phyloP scores from a whole-genome alignment of 257 asterid genomes.

The Solanum ossicruentum region DNA sequence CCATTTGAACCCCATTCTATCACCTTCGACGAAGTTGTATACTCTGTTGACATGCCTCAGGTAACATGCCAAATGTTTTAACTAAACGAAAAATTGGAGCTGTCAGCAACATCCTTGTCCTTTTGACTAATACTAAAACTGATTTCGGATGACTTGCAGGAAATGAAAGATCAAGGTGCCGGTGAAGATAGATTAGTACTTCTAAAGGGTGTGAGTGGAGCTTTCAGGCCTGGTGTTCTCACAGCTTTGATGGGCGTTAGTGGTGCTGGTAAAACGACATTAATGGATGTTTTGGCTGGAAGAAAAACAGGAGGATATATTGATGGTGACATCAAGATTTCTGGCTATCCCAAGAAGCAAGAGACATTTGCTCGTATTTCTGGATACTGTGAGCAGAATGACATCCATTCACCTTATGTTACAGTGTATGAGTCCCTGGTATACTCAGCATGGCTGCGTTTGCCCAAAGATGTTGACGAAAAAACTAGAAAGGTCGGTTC shows the following conservation, averaged over 20 bases:
- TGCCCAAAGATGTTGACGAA: conserved; percentile 28
- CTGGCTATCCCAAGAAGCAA: conserved; percentile 57
- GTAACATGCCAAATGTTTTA: conserved; percentile 16
- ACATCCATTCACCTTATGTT: conserved; percentile 58
- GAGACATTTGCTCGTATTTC: conserved; percentile 61
- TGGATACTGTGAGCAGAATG: conserved; percentile 66
- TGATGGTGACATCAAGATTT: conserved; percentile 40
- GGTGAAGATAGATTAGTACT: conserved; percentile 39
- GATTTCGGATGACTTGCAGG: conserved; percentile 19
- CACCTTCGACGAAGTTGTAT: conserved; percentile 59
- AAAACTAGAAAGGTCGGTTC: conserved; percentile 34
- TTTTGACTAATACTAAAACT: neutral
- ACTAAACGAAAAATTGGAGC: neutral
- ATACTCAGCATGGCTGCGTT: conserved; percentile 57
- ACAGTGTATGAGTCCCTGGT: conserved; percentile 50
- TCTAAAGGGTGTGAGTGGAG: conserved; percentile 52
- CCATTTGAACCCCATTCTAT: conserved; percentile 88
- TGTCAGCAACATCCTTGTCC: neutral
- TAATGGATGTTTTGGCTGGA: conserved; percentile 67
- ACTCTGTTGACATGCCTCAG: conserved; percentile 90
- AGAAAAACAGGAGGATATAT: conserved; percentile 61
- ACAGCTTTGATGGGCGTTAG: conserved; percentile 69
- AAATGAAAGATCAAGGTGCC: conserved; percentile 52
- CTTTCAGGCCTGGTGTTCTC: conserved; percentile 53
- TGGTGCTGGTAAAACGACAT: conserved; percentile 74